Conservation (phyloP, 129 eudicot genomes). For the Chrysanthemum makinoi region DNA sequence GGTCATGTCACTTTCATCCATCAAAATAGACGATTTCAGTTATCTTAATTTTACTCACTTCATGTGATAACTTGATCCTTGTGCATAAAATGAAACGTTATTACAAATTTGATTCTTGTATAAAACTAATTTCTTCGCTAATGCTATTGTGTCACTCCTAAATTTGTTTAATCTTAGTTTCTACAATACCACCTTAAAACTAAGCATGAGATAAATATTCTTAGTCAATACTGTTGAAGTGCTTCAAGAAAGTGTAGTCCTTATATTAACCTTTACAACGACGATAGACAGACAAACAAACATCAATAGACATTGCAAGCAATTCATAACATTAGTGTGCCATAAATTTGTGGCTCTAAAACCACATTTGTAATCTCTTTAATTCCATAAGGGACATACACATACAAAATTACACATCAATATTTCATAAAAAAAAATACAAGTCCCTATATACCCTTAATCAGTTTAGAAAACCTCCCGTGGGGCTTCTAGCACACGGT, state of each 20-base stretch:
- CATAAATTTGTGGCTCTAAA: background rate
- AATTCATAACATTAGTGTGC: background rate
- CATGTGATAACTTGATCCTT: background rate
- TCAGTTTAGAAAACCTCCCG: slow-evolving; percentile 33
- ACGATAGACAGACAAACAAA: background rate
- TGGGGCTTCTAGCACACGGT: slow-evolving; percentile 48
- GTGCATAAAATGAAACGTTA: background rate
- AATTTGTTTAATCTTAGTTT: background rate
- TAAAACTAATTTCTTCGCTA: background rate
- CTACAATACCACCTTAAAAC: background rate
- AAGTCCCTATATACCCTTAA: background rate
- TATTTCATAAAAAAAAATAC: background rate
- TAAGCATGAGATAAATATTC: background rate
- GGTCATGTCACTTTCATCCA: background rate
- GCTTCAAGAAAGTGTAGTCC: background rate
- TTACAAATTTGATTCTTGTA: background rate
- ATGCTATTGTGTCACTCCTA: background rate
- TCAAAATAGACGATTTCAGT: too few relatives aligned
- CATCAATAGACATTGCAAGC: too few relatives aligned
- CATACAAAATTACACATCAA: background rate
- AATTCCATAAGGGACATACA: background rate
- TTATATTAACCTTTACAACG: background rate
- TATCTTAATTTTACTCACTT: background rate
- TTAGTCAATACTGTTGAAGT: background rate
- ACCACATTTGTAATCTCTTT: background rate